These are phyloP conservation scores for Nicotiana noctiflora DNA, from an alignment of 257 asterid species.

Conservation along the genomic window DNA sequence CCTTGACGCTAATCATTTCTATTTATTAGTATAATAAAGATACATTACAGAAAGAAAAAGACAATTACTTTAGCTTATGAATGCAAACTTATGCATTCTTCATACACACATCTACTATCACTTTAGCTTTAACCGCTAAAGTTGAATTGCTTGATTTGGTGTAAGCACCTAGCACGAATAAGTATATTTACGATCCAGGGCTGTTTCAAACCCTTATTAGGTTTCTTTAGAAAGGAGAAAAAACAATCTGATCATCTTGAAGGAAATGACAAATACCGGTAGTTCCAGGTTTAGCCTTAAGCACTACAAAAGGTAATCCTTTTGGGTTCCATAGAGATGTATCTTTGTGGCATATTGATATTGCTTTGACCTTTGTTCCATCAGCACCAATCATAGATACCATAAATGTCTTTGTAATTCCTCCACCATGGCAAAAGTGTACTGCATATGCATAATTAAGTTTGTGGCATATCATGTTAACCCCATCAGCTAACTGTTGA, in stretches of 20 bases:
- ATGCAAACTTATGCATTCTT: too few relatives aligned
- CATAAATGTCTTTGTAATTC: background rate
- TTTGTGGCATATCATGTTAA: conserved; percentile 10
- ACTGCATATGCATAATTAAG: conserved; percentile 11
- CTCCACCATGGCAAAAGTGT: conserved; percentile 8
- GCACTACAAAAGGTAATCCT: conserved; percentile 16
- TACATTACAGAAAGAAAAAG: background rate
- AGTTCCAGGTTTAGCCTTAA: conserved; percentile 13
- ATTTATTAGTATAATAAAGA: too few relatives aligned
- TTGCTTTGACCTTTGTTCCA: conserved; percentile 11
- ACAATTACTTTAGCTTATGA: background rate
- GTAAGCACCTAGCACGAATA: background rate
- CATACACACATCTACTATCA: too few relatives aligned
- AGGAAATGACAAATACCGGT: conserved; percentile 14
- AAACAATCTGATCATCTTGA: conserved; percentile 16
- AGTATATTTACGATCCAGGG: too few relatives aligned
- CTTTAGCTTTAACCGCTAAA: too few relatives aligned
- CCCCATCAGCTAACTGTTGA: background rate
- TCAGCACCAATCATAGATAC: conserved; percentile 8
- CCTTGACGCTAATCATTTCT: background rate
- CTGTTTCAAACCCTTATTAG: background rate
- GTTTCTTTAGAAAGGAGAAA: background rate
- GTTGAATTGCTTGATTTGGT: background rate
- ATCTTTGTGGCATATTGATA: conserved; percentile 12
- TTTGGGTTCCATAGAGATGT: conserved; percentile 13